Percentiles rank a stretch among this genome's conserved stretches.
Evolutionary conservation across 345 rosid species (phyloP).

Genomic region (Linum usitatissimum): DNA sequence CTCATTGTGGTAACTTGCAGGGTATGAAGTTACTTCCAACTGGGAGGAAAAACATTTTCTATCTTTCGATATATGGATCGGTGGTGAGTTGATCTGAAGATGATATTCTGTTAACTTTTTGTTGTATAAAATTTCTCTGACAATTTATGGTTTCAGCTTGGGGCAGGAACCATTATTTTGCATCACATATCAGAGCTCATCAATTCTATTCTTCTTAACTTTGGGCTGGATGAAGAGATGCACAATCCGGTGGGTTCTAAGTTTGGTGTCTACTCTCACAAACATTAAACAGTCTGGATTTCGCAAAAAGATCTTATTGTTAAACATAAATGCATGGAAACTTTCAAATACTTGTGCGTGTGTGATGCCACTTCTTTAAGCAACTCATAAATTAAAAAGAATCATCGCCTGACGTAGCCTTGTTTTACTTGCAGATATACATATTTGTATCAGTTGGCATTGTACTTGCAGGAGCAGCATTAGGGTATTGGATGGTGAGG

Average conservation of each 20-base stretch:
- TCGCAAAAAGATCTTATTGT: background rate
- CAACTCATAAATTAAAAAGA: background rate
- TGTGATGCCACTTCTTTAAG: background rate
- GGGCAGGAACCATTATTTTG: conserved; percentile 70
- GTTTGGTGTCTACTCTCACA: conserved; percentile 1
- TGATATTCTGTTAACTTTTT: background rate
- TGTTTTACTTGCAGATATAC: conserved; percentile 41
- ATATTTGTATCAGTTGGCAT: conserved; percentile 54
- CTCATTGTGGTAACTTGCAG: conserved; percentile 19
- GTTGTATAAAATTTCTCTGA: conserved; percentile 13
- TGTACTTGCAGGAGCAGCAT: conserved; percentile 79
- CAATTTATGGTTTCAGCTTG: conserved; percentile 41
- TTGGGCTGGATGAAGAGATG: conserved; percentile 87
- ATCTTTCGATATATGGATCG: conserved; percentile 58
- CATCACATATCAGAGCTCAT: conserved; percentile 74
- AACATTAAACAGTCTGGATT: too few species aligned
- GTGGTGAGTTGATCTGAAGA: conserved; percentile 34
- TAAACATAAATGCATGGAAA: background rate
- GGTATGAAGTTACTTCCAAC: conserved; percentile 73
- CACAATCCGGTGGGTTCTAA: conserved; percentile 63
- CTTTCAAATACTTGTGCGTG: background rate
- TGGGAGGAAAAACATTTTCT: conserved; percentile 55
- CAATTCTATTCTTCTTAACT: conserved; percentile 59
- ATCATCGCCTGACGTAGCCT: background rate
- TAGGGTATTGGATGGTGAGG: conserved; percentile 88